Evolutionary conservation across 1,284 basidiomycete species (phyloP).

Genomic region (Malassezia brasiliensis): DNA sequence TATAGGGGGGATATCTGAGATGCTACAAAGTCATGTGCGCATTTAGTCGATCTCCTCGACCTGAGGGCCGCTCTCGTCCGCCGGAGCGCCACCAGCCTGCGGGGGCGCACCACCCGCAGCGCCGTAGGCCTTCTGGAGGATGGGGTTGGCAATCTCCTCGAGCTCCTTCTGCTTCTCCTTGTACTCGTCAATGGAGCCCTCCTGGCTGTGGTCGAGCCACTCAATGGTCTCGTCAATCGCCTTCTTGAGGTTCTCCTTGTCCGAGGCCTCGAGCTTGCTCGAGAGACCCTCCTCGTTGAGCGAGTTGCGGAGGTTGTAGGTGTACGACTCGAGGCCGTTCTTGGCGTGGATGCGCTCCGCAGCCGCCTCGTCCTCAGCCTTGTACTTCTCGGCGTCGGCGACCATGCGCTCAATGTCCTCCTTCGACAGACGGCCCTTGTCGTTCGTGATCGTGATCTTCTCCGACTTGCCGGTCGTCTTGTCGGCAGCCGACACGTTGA

Average conservation of each 20-base stretch:
- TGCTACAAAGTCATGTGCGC: neutral
- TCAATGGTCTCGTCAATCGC: slow-evolving; percentile 75
- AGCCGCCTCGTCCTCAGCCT: slow-evolving; percentile 56
- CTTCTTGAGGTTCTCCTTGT: slow-evolving; percentile 76
- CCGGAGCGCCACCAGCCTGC: slow-evolving; percentile 48
- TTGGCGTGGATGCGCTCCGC: slow-evolving; percentile 67
- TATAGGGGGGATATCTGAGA: neutral
- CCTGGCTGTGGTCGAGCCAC: slow-evolving; percentile 80
- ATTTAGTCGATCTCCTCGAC: slow-evolving; percentile 70
- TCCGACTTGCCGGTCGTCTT: slow-evolving; percentile 96
- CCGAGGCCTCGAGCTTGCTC: slow-evolving; percentile 75
- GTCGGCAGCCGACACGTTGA: slow-evolving; percentile 91
- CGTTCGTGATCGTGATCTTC: slow-evolving; percentile 89
- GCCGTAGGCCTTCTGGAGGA: slow-evolving; percentile 86
- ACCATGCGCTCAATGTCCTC: slow-evolving; percentile 95
- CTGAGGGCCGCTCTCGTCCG: slow-evolving; percentile 64
- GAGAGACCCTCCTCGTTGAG: slow-evolving; percentile 45
- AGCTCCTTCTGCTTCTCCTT: slow-evolving; percentile 91
- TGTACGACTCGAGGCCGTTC: slow-evolving; percentile 72
- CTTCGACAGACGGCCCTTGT: slow-evolving; percentile 95
- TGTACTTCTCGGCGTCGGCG: slow-evolving; percentile 60
- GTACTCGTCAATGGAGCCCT: slow-evolving; percentile 92
- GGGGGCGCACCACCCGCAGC: slow-evolving; percentile 52
- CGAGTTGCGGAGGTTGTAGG: slow-evolving; percentile 89
- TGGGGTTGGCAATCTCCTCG: slow-evolving; percentile 79